phyloP scores from a whole-genome alignment of 371 early-diverging fungal genomes.

The Saksenaea vasiformis region DNA sequence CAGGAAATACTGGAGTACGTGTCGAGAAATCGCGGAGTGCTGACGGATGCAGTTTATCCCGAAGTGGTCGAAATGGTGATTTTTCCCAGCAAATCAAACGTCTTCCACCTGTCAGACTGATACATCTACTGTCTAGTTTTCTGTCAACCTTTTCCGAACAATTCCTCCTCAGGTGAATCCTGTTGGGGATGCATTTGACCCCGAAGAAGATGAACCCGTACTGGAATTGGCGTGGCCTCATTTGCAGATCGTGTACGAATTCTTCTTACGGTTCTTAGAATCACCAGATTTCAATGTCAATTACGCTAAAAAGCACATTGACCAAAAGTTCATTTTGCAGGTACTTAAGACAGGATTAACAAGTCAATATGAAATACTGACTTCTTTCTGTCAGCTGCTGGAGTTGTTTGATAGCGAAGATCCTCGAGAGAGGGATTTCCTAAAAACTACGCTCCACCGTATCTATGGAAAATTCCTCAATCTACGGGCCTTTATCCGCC shows the following conservation, averaged over 20 bases:
- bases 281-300: conserved; percentile 93
- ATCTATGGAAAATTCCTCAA: conserved; percentile 96
- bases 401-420: conserved; percentile 96
- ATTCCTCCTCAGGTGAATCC: conserved; percentile 94
- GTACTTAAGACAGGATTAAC: conserved; percentile 35
- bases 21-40: conserved; percentile 78
- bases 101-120: neutral
- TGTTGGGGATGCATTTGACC: conserved; percentile 94
- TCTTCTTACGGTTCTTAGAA: conserved; percentile 93
- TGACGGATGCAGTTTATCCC: conserved; percentile 86
- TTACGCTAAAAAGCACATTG: conserved; percentile 91
- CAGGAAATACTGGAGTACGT: conserved; percentile 91
- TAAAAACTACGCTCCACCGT: conserved; percentile 94
- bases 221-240: conserved; percentile 96
- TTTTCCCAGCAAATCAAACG: neutral
- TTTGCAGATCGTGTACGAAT: conserved; percentile 92
- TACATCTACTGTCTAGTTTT: conserved; percentile 59
- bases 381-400: conserved; percentile 60
- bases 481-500: conserved; percentile 92
- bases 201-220: conserved; percentile 96
- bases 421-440: conserved; percentile 93
- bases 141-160: conserved; percentile 88
- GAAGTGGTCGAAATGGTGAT: conserved; percentile 89
- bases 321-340: conserved; percentile 88
- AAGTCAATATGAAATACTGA: neutral